phyloP scores from a whole-genome alignment of 352 stramenopile genomes.

The Phytophthora quininea region DNA sequence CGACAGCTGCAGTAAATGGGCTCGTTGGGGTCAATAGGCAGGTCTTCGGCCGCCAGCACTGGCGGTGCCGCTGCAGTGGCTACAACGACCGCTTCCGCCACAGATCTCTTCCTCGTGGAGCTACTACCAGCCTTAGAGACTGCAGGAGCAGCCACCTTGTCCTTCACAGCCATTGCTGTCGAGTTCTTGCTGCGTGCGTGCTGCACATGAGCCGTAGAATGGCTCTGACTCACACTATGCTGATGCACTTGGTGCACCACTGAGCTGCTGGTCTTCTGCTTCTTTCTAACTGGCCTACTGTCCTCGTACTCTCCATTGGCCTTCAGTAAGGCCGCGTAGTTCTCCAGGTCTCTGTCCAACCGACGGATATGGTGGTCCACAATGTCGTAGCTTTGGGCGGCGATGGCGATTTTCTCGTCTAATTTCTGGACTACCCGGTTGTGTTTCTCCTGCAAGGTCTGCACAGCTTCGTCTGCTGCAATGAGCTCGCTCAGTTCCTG shows the following conservation, averaged over 20 bases:
- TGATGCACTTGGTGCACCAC: slow-evolving; percentile 24
- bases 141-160: slow-evolving; percentile 20
- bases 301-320: slow-evolving; percentile 85
- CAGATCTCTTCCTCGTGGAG: too few relatives aligned
- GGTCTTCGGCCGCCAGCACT: slow-evolving; percentile 71
- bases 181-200: slow-evolving; percentile 43
- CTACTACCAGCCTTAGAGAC: too few relatives aligned
- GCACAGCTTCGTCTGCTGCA: slow-evolving; percentile 53
- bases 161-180: slow-evolving; percentile 9
- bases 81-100: too few relatives aligned
- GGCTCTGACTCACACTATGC: slow-evolving; percentile 18
- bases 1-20: slow-evolving; percentile 89
- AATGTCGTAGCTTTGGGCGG: slow-evolving; percentile 85
- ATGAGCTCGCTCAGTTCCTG: slow-evolving; percentile 72
- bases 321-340: slow-evolving; percentile 71
- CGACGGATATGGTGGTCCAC: slow-evolving; percentile 88
- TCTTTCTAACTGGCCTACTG: slow-evolving; percentile 50
- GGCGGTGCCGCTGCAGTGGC: not conserved
- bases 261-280: slow-evolving; percentile 40
- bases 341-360: slow-evolving; percentile 79
- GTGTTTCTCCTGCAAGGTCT: slow-evolving; percentile 59
- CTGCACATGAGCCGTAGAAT: slow-evolving; percentile 3
- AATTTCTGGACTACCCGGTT: slow-evolving; percentile 83
- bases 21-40: slow-evolving; percentile 89
- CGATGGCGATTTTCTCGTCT: slow-evolving; percentile 89